phyloP scores from a whole-genome alignment of 495 filamentous ascomycete genomes.

The Annulohypoxylon maeteangense region DNA sequence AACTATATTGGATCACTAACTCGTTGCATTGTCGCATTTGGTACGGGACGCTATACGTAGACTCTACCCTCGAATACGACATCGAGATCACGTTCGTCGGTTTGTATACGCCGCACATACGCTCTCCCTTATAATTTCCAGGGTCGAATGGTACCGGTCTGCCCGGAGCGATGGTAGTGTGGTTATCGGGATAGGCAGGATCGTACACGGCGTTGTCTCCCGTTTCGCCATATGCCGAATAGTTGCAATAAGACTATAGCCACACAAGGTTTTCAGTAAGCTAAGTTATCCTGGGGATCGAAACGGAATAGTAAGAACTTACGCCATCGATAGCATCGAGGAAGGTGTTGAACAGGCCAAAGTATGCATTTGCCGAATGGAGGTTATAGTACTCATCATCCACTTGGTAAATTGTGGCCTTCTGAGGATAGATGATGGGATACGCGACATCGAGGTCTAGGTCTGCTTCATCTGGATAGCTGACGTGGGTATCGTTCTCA shows the following conservation, averaged over 20 bases:
- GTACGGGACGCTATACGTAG: not conserved
- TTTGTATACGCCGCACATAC: slow-evolving; percentile 63
- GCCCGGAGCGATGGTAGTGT: not conserved
- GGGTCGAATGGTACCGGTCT: slow-evolving; percentile 33
- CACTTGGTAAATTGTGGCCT: not conserved
- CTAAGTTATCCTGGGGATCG: not conserved
- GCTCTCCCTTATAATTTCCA: slow-evolving; percentile 65
- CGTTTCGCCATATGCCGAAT: not conserved
- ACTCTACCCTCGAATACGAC: slow-evolving; percentile 47
- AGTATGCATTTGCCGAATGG: not conserved
- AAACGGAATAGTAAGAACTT: not conserved
- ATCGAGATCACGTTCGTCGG: slow-evolving; percentile 51
- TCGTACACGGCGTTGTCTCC: not conserved
- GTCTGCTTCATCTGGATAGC: not conserved
- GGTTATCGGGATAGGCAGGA: not conserved
- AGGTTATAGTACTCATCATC: slow-evolving; percentile 2
- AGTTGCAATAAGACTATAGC: not conserved
- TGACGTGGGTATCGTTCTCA: not conserved
- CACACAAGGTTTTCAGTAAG: not conserved
- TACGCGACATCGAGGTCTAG: not conserved
- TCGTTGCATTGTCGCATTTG: slow-evolving; percentile 6
- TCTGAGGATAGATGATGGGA: slow-evolving; percentile 7
- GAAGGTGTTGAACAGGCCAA: slow-evolving; percentile 3
- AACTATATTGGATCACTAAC: not conserved
- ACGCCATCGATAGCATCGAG: not conserved